Evolutionary conservation across 768 basidiomycete genomes (phyloP), one percentile per base, ranked within the genome.

Genomic region (Suillus luteus): DNA sequence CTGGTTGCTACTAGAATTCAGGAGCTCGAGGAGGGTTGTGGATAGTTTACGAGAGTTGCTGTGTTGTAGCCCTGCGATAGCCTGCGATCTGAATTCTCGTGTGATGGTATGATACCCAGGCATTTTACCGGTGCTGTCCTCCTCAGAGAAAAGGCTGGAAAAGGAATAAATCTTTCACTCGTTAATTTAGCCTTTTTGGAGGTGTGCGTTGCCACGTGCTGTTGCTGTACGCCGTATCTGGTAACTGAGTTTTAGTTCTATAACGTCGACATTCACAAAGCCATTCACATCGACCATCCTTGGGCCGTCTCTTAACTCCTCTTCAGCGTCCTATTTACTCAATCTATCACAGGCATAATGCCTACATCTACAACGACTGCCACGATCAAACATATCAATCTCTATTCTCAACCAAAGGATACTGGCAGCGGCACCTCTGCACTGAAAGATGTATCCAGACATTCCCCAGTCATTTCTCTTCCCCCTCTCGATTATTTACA

Each of bases 401-500:
- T 40, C 22, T 64, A 14, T 60, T 62, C 27, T 40, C 61, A 12
- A 27, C 65, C 63, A 60, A 64, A 31, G 54, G 52, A 64, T 35
- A 40, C 41, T 49, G 37, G 55, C 61, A 70, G 69, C 67, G 73
- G 71, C 61, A 65, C 69, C 67, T 40, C 68, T 68, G 66, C 73
- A 46, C 74, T 74, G 51, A 72, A 70, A 63, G 73, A 76, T 59
- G 46, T 67, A 63, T 66, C 78, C 55, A 78, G 83, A 68, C 83
- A 80, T 67, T 83, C 84, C 40, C 83, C 86, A 19, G 78, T 83
- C 55, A 79, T 85, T 4, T 83, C 89, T 61, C 83, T 93, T 37
- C 87, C 89, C 2, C 91, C 91, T 10, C 86, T 93, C 70, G 88
- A 92, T 73, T 87, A 84, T 73, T 83, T 92, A 31, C 91, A 92